Evolutionary conservation across 2,329 filamentous ascomycete genomes (phyloP).

Genomic region (Chaetomium olivaceum): DNA sequence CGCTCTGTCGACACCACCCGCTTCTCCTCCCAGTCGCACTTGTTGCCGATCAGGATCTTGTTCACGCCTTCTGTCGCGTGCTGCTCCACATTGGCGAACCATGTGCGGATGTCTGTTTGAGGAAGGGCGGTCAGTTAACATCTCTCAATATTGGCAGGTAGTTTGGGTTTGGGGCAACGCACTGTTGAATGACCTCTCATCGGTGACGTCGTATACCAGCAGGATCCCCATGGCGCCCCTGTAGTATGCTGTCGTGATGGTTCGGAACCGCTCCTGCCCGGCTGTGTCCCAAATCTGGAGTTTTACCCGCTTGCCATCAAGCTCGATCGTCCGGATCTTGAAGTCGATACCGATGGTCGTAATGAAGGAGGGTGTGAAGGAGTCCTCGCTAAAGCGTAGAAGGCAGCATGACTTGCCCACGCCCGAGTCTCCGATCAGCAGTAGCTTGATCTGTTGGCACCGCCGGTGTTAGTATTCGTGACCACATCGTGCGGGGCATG

Average conservation of each 20-base stretch:
- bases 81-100: conserved; percentile 99
- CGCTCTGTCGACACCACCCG: conserved; percentile 89
- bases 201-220: conserved; percentile 97
- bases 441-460: conserved; percentile 77
- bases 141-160: not conserved
- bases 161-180: conserved; percentile 40
- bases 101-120: conserved; percentile 86
- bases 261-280: conserved; percentile 96
- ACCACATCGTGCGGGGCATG: conserved; percentile 5
- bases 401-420: conserved; percentile 98
- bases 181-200: conserved; percentile 96
- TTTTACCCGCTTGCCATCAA: conserved; percentile 98
- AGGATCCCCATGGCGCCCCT: conserved; percentile 97
- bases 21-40: conserved; percentile 99
- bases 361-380: conserved; percentile 96
- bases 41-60: conserved; percentile 99
- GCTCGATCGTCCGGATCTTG: conserved; percentile 98
- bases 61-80: conserved; percentile 98
- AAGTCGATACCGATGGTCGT: conserved; percentile 99
- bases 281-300: conserved; percentile 99
- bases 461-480: conserved; percentile 18
- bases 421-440: conserved; percentile 94
- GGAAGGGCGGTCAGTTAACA: conserved; percentile 9
- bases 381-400: conserved; percentile 95
- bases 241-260: conserved; percentile 98